phyloP scores from a whole-genome alignment of 2,329 filamentous ascomycete genomes.

The Colletotrichum horii region DNA sequence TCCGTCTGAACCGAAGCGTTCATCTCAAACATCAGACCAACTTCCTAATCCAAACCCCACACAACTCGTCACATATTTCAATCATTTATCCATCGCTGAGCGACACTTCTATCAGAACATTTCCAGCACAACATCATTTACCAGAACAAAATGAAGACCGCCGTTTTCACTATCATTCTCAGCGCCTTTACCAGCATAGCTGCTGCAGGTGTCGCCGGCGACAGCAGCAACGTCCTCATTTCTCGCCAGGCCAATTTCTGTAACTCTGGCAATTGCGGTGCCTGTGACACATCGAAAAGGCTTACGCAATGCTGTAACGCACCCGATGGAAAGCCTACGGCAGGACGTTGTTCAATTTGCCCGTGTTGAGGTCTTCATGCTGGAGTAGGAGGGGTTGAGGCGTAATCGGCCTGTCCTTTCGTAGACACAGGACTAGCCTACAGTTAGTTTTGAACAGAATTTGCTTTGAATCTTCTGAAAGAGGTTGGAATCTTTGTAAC shows the following conservation, averaged over 20 bases:
- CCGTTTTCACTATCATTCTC: neutral
- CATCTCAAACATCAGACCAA: neutral
- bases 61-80: accelerated
- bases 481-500: too few species aligned
- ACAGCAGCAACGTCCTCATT: neutral
- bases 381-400: too few species aligned
- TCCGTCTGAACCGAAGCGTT: accelerated
- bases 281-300: neutral
- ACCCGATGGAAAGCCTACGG: accelerated
- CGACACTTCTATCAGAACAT: neutral
- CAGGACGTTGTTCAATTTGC: neutral
- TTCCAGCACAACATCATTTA: neutral
- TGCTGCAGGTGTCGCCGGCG: neutral
- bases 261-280: neutral
- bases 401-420: too few species aligned
- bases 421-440: too few species aligned
- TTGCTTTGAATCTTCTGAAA: too few species aligned
- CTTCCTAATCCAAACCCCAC: neutral
- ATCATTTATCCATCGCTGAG: neutral
- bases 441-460: too few species aligned
- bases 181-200: neutral
- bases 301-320: neutral
- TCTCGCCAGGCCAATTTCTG: neutral
- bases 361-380: neutral
- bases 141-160: accelerated